These are phyloP conservation scores for Barnettozyma botsteinii DNA, from an alignment of 805 yeast species.

Conservation along the genomic window DNA sequence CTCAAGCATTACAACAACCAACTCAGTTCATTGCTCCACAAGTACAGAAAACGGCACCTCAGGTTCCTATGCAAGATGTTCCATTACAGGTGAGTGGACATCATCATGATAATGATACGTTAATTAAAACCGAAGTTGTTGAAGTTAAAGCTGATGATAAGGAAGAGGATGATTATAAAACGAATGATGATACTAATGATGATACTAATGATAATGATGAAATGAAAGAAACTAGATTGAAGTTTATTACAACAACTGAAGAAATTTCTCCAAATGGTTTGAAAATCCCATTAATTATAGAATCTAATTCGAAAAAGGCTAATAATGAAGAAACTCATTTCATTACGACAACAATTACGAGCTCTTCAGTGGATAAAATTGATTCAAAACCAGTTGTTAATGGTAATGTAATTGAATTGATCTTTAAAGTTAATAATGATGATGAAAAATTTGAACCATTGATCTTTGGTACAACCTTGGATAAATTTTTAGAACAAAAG, in stretches of 20 bases:
- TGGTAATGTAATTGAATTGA: background rate
- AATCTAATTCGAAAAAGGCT: background rate
- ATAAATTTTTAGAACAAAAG: conserved; percentile 9
- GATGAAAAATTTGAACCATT: conserved; percentile 8
- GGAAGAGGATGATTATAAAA: background rate
- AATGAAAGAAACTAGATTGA: conserved; percentile 1
- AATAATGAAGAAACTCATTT: background rate
- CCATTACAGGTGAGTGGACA: background rate
- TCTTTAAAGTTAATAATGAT: conserved; percentile 2
- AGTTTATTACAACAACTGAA: conserved; percentile 5
- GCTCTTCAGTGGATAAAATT: conserved; percentile 1
- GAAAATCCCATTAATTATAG: conserved; percentile 7
- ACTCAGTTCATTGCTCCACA: background rate
- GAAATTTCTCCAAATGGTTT: conserved; percentile 1
- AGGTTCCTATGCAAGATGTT: background rate
- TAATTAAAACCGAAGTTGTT: too few relatives aligned
- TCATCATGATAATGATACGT: background rate
- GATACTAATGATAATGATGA: background rate
- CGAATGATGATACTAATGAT: background rate
- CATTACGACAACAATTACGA: conserved; percentile 1
- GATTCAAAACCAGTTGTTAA: background rate
- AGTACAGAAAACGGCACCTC: background rate
- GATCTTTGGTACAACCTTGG: conserved; percentile 10
- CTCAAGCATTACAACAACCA: conserved; percentile 5
- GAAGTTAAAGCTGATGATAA: too few relatives aligned